A percentile compares a stretch with the other conserved stretches of the same genome.
Conservation (phyloP, 2,329 filamentous ascomycete genomes). For the Hypoxylon sp. region DNA sequence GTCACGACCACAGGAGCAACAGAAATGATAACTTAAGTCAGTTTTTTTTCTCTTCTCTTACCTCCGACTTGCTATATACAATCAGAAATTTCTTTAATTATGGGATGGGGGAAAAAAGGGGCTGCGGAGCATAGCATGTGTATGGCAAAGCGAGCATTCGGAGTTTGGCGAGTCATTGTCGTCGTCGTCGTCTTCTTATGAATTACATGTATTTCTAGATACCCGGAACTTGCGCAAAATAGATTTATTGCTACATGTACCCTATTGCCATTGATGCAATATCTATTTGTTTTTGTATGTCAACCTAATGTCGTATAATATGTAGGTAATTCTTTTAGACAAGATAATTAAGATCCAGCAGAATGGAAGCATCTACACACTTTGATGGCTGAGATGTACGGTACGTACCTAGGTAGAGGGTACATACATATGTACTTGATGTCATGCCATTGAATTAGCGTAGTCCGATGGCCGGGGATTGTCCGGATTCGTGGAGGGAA, state of each 20-base stretch:
- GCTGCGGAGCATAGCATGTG: constrained; percentile 37
- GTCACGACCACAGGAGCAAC: constrained; percentile 40
- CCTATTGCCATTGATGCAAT: background rate
- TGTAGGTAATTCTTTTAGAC: background rate
- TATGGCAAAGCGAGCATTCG: constrained; percentile 43
- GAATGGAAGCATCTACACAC: background rate
- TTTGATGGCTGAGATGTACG: too few species aligned
- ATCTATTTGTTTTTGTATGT: background rate
- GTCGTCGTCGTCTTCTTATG: constrained; percentile 6
- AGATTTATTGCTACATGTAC: constrained; percentile 24
- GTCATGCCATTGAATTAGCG: constrained; percentile 19
- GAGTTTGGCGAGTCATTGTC: constrained; percentile 36
- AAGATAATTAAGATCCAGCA: background rate
- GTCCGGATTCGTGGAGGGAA: constrained; percentile 22
- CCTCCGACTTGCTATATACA: constrained; percentile 6
- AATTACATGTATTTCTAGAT: constrained; percentile 36
- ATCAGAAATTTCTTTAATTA: constrained; percentile 23
- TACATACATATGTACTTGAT: too few species aligned
- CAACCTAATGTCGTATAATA: background rate
- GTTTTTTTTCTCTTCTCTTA: background rate
- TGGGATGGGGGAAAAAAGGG: constrained; percentile 24
- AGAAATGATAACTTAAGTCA: background rate
- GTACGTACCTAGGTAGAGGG: too few species aligned
- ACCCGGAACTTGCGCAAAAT: constrained; percentile 30
- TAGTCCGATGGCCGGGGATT: constrained; percentile 26